These are phyloP conservation scores for Metschnikowia drakensbergensis DNA, from an alignment of 805 yeast genomes.

Conservation along the genomic window DNA sequence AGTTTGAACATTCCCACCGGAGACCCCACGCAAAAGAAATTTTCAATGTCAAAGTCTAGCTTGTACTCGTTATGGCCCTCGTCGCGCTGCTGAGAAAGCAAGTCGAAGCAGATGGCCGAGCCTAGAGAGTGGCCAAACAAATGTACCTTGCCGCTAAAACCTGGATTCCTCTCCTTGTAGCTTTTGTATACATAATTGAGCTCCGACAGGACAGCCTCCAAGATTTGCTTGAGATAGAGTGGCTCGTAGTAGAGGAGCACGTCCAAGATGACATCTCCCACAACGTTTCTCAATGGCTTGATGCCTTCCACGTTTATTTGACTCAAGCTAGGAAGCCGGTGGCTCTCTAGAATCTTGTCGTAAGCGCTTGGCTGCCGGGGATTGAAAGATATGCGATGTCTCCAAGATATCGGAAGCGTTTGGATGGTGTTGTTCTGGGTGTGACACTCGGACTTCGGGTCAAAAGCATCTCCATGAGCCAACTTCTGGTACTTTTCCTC, in stretches of 20 bases:
- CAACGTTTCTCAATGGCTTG: constrained; percentile 65
- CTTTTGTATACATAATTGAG: constrained; percentile 59
- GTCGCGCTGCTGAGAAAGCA: constrained; percentile 49
- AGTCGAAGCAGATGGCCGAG: constrained; percentile 76
- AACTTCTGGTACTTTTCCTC: constrained; percentile 37
- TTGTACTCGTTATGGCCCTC: constrained; percentile 29
- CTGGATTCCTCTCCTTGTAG: constrained; percentile 62
- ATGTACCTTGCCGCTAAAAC: constrained; percentile 76
- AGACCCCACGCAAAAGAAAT: constrained; percentile 79
- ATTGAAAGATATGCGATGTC: constrained; percentile 68
- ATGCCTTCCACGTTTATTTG: constrained; percentile 78
- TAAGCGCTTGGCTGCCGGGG: constrained; percentile 34
- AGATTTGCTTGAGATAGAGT: constrained; percentile 56
- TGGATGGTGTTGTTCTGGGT: constrained; percentile 59
- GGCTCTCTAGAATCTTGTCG: constrained; percentile 34
- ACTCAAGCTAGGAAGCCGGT: constrained; percentile 55
- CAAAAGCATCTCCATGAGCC: constrained; percentile 23
- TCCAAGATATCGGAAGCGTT: constrained; percentile 89
- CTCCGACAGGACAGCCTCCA: constrained; percentile 56
- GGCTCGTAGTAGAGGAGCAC: constrained; percentile 75
- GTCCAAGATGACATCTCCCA: constrained; percentile 87
- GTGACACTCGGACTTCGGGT: constrained; percentile 13
- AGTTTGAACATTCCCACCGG: constrained; percentile 86
- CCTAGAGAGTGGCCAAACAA: constrained; percentile 91
- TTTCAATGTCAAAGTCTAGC: constrained; percentile 68